phyloP scores from a whole-genome alignment of 352 stramenopile species.

The Globisporangium viniferum region DNA sequence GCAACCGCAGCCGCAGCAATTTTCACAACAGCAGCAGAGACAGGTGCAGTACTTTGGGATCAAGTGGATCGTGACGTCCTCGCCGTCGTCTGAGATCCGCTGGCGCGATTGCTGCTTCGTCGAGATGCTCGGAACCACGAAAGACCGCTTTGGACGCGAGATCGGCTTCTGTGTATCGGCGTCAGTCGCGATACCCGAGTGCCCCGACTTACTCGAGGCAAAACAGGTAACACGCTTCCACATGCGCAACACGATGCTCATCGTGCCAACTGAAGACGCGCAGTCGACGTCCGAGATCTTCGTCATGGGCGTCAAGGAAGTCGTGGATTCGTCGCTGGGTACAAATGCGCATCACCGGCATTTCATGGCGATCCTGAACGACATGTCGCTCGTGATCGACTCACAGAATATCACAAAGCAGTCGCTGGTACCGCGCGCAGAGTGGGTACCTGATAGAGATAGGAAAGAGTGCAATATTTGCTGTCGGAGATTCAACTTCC shows the following conservation, averaged over 20 bases:
- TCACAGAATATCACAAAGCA: conserved; percentile 47
- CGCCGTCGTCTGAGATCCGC: conserved; percentile 19
- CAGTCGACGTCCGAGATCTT: conserved; percentile 45
- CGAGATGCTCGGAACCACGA: conserved; percentile 50
- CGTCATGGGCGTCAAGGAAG: conserved; percentile 35
- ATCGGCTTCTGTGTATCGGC: conserved; percentile 38
- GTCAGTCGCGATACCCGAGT: conserved; percentile 45
- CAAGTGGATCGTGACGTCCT: conserved; percentile 43
- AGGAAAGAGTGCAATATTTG: conserved; percentile 24
- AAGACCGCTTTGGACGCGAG: conserved; percentile 31
- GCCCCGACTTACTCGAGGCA: conserved; percentile 26
- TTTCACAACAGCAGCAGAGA: conserved; percentile 15
- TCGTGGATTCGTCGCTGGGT: conserved; percentile 28
- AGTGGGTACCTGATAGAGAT: conserved; percentile 39
- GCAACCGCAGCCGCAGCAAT: not conserved
- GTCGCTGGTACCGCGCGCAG: conserved; percentile 20
- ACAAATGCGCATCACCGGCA: conserved; percentile 40
- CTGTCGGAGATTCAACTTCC: conserved; percentile 20
- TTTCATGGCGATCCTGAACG: conserved; percentile 44
- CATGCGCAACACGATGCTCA: conserved; percentile 47
- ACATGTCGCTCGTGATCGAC: conserved; percentile 57
- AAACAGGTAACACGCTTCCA: conserved; percentile 36
- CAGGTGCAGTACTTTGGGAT: conserved; percentile 45
- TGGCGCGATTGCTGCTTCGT: conserved; percentile 45
- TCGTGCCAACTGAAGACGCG: conserved; percentile 26